A percentile compares a stretch with the other conserved stretches of the same genome.
Evolutionary conservation across 345 rosid species (phyloP).

Genomic region (Camelina laxa): DNA sequence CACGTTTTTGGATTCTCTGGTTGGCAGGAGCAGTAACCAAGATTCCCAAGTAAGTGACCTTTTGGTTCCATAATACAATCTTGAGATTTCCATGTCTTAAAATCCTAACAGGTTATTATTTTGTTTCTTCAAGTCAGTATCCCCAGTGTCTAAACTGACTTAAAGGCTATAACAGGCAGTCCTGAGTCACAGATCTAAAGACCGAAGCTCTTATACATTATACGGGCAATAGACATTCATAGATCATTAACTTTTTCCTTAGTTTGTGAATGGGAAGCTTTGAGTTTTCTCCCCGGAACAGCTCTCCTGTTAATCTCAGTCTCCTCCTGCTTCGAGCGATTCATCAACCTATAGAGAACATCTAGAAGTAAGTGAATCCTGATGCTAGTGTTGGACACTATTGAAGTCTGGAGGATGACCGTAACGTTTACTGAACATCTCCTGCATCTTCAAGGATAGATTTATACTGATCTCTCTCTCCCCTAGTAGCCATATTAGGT

Average conservation of each 20-base stretch:
- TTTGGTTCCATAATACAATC: too few species aligned
- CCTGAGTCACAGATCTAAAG: too few species aligned
- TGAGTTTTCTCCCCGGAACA: slow-evolving; percentile 55
- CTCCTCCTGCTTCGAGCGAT: slow-evolving; percentile 60
- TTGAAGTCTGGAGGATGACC: slow-evolving; percentile 65
- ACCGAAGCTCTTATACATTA: too few species aligned
- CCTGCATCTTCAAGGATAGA: slow-evolving; percentile 50
- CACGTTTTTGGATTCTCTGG: too few species aligned
- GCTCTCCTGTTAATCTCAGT: slow-evolving; percentile 66
- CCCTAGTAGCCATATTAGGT: slow-evolving; percentile 42
- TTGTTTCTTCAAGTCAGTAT: too few species aligned
- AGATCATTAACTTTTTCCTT: slow-evolving; percentile 9
- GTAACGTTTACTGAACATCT: slow-evolving; percentile 60
- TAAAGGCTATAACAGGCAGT: too few species aligned
- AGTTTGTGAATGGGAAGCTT: slow-evolving; percentile 44
- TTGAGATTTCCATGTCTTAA: too few species aligned
- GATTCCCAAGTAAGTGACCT: too few species aligned
- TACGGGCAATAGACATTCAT: background rate
- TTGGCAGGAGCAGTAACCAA: too few species aligned
- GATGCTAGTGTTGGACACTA: slow-evolving; percentile 32
- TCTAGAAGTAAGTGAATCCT: slow-evolving; percentile 31
- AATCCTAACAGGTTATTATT: too few species aligned
- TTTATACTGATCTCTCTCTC: slow-evolving; percentile 66
- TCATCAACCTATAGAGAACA: slow-evolving; percentile 65
- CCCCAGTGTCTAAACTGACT: too few species aligned